Base-by-base conservation (phyloP, 2,329 filamentous ascomycete species). In the Pestalotiopsis sp. region DNA sequence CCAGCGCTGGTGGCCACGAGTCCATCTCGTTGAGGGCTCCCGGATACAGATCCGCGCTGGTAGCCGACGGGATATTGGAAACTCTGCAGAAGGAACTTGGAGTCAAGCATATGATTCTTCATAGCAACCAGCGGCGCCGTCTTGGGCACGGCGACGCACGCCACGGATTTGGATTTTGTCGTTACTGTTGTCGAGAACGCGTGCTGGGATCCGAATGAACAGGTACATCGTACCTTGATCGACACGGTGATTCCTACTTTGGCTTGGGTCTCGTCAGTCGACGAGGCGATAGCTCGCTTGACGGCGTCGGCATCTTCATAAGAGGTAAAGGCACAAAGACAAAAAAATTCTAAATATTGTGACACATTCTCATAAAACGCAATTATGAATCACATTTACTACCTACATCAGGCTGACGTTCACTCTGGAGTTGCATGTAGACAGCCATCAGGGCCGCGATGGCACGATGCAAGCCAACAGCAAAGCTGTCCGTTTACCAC, bases 111-210 rank as follows among this genome's bases (percentile, higher is more conserved):
- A 26, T 69, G 6, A 66, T 68, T 20, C 39, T 68, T 13, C 62
- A 67, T 69, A 20, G 38, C 67, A 58, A 68, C 69, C 6, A 67
- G 67, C 26, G 67, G 67, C 30, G 38, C 62, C 4, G 40, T 67
- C 11, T 26, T 67, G 24, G 67, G 67, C 2, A 66, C 67, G 1
- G 59, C 56, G 1, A 61, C 55, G 48, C 67, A 70, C 44, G 69
- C 61, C 9, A 69, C 63, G 4, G 67, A 62, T 35, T 22, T 69
- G 14, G 48, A 66, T 26, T 70, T 70, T 52, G 64, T 70, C 30
- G 67, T 70, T 6, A 66, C 69, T 40, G 66, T 69, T 17, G 67
- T 65, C 3, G 48, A 56, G 22, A 67, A 70, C 38, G 65, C 69
- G 22, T 64, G 65, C 39, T 69, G 65, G 65, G 69, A 70, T 40